Percentiles rank a stretch among this genome's conserved stretches.
Conservation (phyloP, 1,284 basidiomycete species). For the Fomitopsis pinicola region DNA sequence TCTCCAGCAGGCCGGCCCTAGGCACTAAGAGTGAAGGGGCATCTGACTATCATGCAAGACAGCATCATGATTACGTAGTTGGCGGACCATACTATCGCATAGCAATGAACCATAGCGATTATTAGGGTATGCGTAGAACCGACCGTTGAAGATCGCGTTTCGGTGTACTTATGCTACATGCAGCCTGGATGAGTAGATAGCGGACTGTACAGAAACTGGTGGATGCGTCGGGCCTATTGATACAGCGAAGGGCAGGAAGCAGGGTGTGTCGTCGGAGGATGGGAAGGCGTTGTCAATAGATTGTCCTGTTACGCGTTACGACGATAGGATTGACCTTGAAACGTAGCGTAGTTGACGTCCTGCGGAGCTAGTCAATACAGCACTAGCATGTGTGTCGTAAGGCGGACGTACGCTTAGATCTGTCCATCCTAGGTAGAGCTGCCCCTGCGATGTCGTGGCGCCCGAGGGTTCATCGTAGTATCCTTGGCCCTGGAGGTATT, state of each 20-base stretch:
- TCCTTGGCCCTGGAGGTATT: constrained; percentile 3
- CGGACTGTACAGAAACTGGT: background rate
- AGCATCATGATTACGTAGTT: background rate
- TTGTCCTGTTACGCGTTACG: background rate
- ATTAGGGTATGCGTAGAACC: background rate
- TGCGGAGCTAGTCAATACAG: background rate
- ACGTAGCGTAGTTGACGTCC: background rate
- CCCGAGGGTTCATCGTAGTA: background rate
- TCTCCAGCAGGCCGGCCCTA: too few species aligned
- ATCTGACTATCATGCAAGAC: too few species aligned
- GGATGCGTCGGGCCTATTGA: background rate
- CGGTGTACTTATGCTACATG: background rate
- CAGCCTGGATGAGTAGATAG: background rate
- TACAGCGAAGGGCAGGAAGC: background rate
- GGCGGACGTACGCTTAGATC: constrained; percentile 2
- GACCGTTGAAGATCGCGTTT: background rate
- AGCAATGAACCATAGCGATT: background rate
- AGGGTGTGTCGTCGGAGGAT: background rate
- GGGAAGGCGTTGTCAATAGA: background rate
- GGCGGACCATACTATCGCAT: background rate
- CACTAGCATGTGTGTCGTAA: background rate
- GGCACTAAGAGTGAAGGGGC: too few species aligned
- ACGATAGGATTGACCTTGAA: constrained; percentile 1
- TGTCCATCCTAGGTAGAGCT: background rate
- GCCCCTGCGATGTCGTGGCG: background rate